Percentiles rank a stretch among this genome's conserved stretches.
phyloP scores from a whole-genome alignment of 805 yeast genomes.

The Starmerella gropengiesseri region DNA sequence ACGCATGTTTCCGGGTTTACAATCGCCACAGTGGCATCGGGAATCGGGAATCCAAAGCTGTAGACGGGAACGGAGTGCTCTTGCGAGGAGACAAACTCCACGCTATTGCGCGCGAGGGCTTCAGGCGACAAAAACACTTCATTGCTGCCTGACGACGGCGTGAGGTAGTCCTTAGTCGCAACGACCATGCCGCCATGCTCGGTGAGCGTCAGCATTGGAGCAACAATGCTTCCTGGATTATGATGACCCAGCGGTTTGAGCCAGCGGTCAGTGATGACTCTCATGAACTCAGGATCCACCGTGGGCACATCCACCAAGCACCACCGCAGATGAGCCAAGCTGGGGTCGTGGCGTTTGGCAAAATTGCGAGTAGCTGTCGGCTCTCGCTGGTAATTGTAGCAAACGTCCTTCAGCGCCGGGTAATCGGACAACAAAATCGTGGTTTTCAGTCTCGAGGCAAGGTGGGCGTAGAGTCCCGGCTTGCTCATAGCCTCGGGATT shows the following conservation, averaged over 20 bases:
- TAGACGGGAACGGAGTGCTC: constrained; percentile 44
- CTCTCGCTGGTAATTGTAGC: constrained; percentile 80
- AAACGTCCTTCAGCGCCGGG: constrained; percentile 77
- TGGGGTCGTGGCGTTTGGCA: constrained; percentile 62
- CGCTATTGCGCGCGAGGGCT: constrained; percentile 60
- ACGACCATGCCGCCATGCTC: constrained; percentile 96
- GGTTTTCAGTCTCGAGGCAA: constrained; percentile 59
- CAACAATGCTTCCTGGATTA: constrained; percentile 60
- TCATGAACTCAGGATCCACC: constrained; percentile 87
- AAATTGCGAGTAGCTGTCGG: constrained; percentile 77
- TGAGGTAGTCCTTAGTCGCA: constrained; percentile 80
- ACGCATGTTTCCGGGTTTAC: constrained; percentile 86
- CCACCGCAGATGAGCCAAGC: constrained; percentile 73
- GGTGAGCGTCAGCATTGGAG: constrained; percentile 78
- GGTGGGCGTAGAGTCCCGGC: constrained; percentile 79
- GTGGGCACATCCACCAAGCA: constrained; percentile 80
- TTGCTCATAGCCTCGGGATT: constrained; percentile 62
- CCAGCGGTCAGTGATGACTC: constrained; percentile 81
- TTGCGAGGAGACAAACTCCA: constrained; percentile 45
- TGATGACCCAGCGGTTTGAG: constrained; percentile 79
- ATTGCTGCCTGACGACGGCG: constrained; percentile 38
- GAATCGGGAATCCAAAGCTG: constrained; percentile 87
- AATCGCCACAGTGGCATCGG: constrained; percentile 85
- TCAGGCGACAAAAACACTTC: constrained; percentile 63
- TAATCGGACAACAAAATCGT: constrained; percentile 75